Evolutionary conservation across 495 filamentous ascomycete species (phyloP).

Genomic region (Penicillium pancosmium): DNA sequence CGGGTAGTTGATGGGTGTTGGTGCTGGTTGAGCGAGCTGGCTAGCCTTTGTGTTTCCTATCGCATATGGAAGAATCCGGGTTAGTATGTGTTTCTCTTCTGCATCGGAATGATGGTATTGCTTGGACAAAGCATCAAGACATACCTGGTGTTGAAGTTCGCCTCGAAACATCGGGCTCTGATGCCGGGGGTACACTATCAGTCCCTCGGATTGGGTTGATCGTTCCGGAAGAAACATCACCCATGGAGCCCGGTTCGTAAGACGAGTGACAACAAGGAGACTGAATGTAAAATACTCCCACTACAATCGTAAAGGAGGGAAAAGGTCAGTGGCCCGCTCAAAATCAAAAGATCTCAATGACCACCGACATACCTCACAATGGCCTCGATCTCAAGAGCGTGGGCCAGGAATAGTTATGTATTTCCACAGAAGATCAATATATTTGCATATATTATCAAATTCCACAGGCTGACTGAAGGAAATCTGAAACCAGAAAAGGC

Average conservation of each 20-base stretch:
- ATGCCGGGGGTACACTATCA: constrained; percentile 19
- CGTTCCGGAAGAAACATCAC: constrained; percentile 36
- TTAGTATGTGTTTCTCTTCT: constrained; percentile 14
- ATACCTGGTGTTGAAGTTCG: constrained; percentile 27
- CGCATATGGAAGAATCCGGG: constrained; percentile 7
- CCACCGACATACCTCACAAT: neutral
- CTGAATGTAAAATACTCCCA: constrained; percentile 1
- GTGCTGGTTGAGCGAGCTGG: constrained; percentile 24
- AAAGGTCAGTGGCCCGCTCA: neutral
- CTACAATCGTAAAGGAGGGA: neutral
- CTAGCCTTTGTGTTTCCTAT: constrained; percentile 21
- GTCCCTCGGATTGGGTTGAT: constrained; percentile 25
- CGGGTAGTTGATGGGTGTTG: constrained; percentile 28
- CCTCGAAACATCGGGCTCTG: constrained; percentile 20
- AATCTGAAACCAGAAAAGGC: neutral
- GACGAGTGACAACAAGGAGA: neutral
- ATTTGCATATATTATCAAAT: neutral
- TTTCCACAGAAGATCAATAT: neutral
- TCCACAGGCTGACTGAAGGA: neutral
- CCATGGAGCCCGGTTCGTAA: constrained; percentile 32
- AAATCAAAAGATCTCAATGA: constrained; percentile 4
- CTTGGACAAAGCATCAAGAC: constrained; percentile 12
- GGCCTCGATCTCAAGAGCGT: neutral
- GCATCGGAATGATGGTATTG: neutral
- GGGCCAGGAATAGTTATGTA: neutral